Conservation (phyloP, 2,329 filamentous ascomycete genomes). For the Verticillium tricorpus region DNA sequence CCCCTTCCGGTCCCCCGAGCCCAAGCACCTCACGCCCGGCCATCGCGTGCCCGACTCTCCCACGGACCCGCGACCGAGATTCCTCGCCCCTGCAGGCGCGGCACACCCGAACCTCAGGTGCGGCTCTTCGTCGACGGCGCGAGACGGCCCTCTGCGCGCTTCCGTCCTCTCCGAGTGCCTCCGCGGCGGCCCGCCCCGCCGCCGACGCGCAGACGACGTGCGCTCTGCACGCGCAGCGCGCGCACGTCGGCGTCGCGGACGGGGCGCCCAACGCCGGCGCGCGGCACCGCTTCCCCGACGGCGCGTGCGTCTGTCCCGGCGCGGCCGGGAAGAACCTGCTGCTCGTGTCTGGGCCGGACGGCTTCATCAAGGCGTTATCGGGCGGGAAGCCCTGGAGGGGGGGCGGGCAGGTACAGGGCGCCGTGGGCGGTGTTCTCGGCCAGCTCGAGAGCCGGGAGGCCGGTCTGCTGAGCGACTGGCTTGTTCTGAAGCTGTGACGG, state of each 20-base stretch:
- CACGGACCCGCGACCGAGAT: constrained; percentile 41
- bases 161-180: constrained; percentile 38
- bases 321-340: constrained; percentile 57
- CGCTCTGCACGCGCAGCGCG: constrained; percentile 22
- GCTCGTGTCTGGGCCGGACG: constrained; percentile 86
- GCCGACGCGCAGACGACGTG: constrained; percentile 8
- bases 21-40: constrained; percentile 17
- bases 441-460: constrained; percentile 47
- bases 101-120: constrained; percentile 52
- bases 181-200: constrained; percentile 10
- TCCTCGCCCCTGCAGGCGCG: constrained; percentile 56
- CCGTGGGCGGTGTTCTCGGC: constrained; percentile 63
- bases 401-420: constrained; percentile 71
- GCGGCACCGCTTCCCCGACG: neutral
- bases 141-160: constrained; percentile 64
- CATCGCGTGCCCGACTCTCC: constrained; percentile 10
- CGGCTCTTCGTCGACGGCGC: constrained; percentile 74
- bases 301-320: constrained; percentile 19
- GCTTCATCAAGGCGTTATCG: constrained; percentile 77
- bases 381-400: constrained; percentile 73
- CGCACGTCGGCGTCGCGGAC: constrained; percentile 14
- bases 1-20: neutral
- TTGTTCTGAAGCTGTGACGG: constrained; percentile 46
- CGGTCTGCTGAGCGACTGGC: constrained; percentile 36
- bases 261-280: constrained; percentile 11